These are phyloP conservation scores for Phialophora chinensis DNA, from an alignment of 2,329 filamentous ascomycete genomes.

Conservation along the genomic window DNA sequence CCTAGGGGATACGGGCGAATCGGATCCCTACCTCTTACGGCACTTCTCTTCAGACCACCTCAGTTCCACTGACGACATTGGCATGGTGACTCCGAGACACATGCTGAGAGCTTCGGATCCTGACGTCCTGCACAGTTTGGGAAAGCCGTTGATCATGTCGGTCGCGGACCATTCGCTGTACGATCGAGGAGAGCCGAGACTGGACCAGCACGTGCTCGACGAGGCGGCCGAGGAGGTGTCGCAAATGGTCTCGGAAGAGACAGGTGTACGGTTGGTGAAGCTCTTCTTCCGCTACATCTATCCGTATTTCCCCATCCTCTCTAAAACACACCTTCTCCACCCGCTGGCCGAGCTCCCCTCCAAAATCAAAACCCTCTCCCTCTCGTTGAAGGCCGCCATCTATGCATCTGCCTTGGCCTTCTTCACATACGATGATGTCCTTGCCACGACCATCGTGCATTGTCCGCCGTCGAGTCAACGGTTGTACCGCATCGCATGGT, in stretches of 20 bases:
- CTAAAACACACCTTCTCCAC: too few relatives aligned
- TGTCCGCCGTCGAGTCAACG: constrained; percentile 24
- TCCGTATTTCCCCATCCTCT: constrained; percentile 26
- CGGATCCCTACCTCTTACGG: constrained; percentile 22
- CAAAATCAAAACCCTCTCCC: constrained; percentile 7
- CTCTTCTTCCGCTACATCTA: constrained; percentile 25
- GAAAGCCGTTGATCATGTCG: constrained; percentile 14
- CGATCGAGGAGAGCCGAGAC: constrained; percentile 21
- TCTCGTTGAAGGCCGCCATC: constrained; percentile 43
- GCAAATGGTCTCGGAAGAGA: constrained; percentile 11
- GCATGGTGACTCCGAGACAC: constrained; percentile 14
- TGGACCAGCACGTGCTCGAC: constrained; percentile 15
- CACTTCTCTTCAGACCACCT: constrained; percentile 17
- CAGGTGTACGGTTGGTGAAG: constrained; percentile 3
- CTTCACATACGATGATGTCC: constrained; percentile 42
- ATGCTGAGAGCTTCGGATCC: constrained; percentile 14
- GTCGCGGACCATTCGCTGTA: constrained; percentile 20
- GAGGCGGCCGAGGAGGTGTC: constrained; percentile 13
- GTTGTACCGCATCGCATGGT: constrained; percentile 26
- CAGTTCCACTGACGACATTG: constrained; percentile 10
- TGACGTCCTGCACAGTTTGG: constrained; percentile 9
- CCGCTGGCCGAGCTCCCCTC: constrained; percentile 16
- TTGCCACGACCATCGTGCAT: constrained; percentile 11
- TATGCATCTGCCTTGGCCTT: constrained; percentile 46
- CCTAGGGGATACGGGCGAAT: constrained; percentile 17